phyloP scores from a whole-genome alignment of 768 basidiomycete genomes.

The Kwoniella dejecticola region DNA sequence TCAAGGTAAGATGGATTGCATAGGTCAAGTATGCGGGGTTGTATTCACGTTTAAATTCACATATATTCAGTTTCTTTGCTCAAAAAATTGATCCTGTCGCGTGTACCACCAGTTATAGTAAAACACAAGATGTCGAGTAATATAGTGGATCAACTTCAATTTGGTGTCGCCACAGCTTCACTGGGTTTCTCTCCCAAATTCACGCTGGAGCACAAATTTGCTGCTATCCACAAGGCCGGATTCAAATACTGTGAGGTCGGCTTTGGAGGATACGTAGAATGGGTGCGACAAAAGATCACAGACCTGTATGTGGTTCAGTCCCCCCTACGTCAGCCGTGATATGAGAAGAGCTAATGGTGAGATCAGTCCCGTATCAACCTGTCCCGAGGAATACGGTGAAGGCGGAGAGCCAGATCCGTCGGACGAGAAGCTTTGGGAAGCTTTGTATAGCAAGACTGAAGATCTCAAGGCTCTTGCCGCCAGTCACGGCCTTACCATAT shows the following conservation, averaged over 20 bases:
- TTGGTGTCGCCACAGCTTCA: not conserved
- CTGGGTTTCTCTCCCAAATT: not conserved
- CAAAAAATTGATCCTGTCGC: too few species aligned
- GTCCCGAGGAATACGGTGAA: conserved; percentile 15
- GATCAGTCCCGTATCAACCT: conserved; percentile 18
- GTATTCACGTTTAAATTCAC: too few species aligned
- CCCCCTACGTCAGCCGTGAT: not conserved
- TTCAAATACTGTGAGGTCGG: conserved; percentile 16
- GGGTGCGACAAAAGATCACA: not conserved
- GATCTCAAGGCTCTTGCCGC: conserved; percentile 7
- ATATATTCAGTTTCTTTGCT: too few species aligned
- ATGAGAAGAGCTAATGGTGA: not conserved
- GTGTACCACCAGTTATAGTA: too few species aligned
- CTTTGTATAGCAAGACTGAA: conserved; percentile 7
- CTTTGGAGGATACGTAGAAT: conserved; percentile 8
- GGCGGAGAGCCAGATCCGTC: conserved; percentile 29
- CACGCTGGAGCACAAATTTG: conserved; percentile 15
- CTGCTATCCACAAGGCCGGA: conserved; percentile 10
- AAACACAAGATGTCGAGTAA: not conserved
- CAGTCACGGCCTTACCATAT: conserved; percentile 15
- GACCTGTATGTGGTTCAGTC: conserved; percentile 5
- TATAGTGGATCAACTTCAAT: not conserved
- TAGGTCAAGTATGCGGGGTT: too few species aligned
- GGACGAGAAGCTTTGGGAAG: conserved; percentile 17
- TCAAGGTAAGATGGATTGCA: too few species aligned